Evolutionary conservation across 2,329 filamentous ascomycete species (phyloP), one percentile per base, ranked within the genome.

Genomic region (Aspergillus alliaceus): DNA sequence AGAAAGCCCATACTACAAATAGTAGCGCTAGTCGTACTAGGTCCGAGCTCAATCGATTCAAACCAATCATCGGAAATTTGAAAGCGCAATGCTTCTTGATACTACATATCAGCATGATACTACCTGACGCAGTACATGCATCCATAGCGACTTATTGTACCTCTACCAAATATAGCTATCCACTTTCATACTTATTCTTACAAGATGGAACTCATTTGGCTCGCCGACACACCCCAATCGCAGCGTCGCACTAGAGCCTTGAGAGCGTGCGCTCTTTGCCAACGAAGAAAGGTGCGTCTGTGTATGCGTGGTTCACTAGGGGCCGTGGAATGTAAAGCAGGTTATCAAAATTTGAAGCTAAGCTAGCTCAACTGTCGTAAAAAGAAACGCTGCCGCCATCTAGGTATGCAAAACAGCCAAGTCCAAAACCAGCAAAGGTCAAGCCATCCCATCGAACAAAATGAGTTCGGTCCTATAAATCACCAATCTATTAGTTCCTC

Each of bases 341-440:
- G 39, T 25, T 22, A 24, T 42, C 8, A 25, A n/a, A 42, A 5
- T 8, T 15, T 14, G 22, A 52, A 29, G 37, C 29, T 46, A 39
- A 37, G 40, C 31, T 54, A 22, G 5, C 34, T 20, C 27, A 53
- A 39, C n/a, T 29, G 12, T 48, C n/a, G 7, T 24, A 12, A 27
- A 50, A 55, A 73, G 71, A 73, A 73, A 67, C 71, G 70, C 39
- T 72, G 71, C 49, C 69, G 64, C 40, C 70, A 73, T 62, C 47
- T 69, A 20, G 56, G 60, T 11, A 48, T 51, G n/a, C 56, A 46
- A 34, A 53, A 52, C 49, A 32, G 39, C n/a, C 7, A 47, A 7
- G 22, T 15, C 34, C 52, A 53, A 35, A 18, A 25, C 24, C 53
- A 57, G 15, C 40, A 49, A 22, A 22, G 24, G 35, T 46, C 20